Evolutionary conservation across 1,139 yeast genomes (phyloP), one percentile per base, ranked within the genome.

Genomic region (Candida tetrigidarum): DNA sequence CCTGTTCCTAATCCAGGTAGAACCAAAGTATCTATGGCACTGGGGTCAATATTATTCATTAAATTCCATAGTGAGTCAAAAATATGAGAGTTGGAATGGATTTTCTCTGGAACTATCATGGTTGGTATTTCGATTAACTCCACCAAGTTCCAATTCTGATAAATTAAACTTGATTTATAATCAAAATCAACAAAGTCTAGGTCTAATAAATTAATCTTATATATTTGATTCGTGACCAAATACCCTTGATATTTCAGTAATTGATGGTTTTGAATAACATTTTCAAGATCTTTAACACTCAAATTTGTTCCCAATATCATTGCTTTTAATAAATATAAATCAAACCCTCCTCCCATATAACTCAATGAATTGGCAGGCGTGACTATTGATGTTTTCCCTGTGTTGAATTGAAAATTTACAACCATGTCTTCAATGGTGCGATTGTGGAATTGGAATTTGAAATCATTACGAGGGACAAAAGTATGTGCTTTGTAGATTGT

Each of bases 1-100:
- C 68, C 68, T 5, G 66, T 58, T 2, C 67, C 69, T 6, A 64
- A 49, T 1, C 65, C 68, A 1, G 69, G 69, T n/a, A 64, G 44
- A n/a, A 64, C 47, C 30, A 60, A 35, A 23, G 54, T 54, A 5
- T 41, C 43, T 23, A 11, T 19, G 14, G 29, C 4, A 12, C 38
- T 18, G 5, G 32, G 37, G 25, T 36, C 26, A 39, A 37, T 25
- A 18, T 41, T 41, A 32, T 40, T 44, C 19, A 62, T 44, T 16
- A 57, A 41, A 43, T 58, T 62, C 68, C 68, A 64, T 27, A 59
- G 40, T 23, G 54, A 47, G 40, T 63, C 56, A 33, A 49, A 56
- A 5, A 53, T 38, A 37, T 48, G 43, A 10, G 48, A 28, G 14
- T 47, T 35, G 22, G 46, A 46, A 37, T 30, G 37, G 16, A 51